A percentile compares a stretch with the other conserved stretches of the same genome.
These are phyloP conservation scores for Phylloporus rhodoxanthus DNA, from an alignment of 768 basidiomycete species.

Conservation along the genomic window DNA sequence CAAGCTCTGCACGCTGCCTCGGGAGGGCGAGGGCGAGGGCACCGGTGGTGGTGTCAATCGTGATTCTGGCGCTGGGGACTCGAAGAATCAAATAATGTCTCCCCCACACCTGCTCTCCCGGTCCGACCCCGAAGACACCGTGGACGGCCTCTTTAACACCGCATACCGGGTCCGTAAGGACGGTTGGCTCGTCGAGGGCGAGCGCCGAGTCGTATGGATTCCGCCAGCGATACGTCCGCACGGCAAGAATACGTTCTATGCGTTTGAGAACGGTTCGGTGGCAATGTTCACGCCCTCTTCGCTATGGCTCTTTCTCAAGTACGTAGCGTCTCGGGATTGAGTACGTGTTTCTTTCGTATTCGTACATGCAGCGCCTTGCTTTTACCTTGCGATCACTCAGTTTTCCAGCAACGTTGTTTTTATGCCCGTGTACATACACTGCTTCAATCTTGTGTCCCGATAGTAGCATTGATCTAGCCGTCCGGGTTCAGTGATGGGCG, in stretches of 20 bases:
- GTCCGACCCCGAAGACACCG: conserved; percentile 6
- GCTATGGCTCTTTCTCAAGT: neutral
- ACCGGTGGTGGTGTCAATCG: neutral
- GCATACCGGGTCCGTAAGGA: conserved; percentile 15
- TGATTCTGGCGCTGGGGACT: neutral
- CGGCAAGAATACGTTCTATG: neutral
- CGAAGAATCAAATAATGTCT: neutral
- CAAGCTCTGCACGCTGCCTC: neutral
- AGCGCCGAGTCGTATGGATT: conserved; percentile 9
- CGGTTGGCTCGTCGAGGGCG: conserved; percentile 14
- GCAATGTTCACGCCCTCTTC: neutral
- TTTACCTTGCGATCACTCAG: too few species aligned
- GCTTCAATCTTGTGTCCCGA: too few species aligned
- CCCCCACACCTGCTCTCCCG: conserved; percentile 2
- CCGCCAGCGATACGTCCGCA: neutral
- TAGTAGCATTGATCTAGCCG: too few species aligned
- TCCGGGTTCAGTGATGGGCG: too few species aligned
- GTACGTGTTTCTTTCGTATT: neutral
- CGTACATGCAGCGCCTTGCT: too few species aligned
- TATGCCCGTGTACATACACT: too few species aligned
- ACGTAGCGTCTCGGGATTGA: neutral
- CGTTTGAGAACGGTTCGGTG: neutral
- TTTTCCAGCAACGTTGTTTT: too few species aligned
- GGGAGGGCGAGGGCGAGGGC: neutral
- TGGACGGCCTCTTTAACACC: conserved; percentile 5